Percentiles rank a stretch among this genome's conserved stretches.
Conservation (phyloP, 164 flowering plant species). For the Hamamelis virginiana region DNA sequence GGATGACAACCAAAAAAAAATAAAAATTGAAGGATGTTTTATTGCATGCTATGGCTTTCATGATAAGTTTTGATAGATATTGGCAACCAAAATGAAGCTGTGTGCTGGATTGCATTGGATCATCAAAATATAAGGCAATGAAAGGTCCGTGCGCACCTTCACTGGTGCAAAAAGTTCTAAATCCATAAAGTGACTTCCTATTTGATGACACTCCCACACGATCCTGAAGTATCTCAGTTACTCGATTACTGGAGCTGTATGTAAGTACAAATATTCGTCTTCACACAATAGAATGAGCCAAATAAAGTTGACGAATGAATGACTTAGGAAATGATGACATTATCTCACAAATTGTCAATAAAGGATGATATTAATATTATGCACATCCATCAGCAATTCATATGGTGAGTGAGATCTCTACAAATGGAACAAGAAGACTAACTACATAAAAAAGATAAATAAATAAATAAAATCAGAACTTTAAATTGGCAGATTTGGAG, state of each 20-base stretch:
- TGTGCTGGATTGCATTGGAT: not conserved
- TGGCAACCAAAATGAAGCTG: not conserved
- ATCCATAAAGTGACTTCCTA: constrained; percentile 36
- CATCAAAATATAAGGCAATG: constrained; percentile 7
- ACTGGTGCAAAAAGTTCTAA: constrained; percentile 52
- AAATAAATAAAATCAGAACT: not conserved
- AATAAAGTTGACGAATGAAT: not conserved
- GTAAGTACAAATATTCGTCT: constrained; percentile 16
- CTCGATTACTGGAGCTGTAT: constrained; percentile 51
- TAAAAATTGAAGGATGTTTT: not conserved
- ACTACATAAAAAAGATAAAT: not conserved
- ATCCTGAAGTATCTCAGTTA: constrained; percentile 29
- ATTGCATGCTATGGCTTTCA: not conserved
- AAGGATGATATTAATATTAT: not conserved
- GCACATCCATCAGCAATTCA: not conserved
- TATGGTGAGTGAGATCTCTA: not conserved
- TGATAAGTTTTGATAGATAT: not conserved
- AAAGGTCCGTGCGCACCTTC: constrained; percentile 48
- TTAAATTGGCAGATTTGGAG: not conserved
- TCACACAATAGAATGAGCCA: constrained; percentile 3
- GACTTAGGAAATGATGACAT: not conserved
- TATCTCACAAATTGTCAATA: no score
- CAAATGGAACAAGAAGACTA: not conserved
- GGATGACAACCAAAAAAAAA: not conserved
- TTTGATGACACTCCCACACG: constrained; percentile 39